Evolutionary conservation across 257 asterid genomes (phyloP), one percentile per base, ranked within the genome.

Genomic region (Solanum medicagineum): DNA sequence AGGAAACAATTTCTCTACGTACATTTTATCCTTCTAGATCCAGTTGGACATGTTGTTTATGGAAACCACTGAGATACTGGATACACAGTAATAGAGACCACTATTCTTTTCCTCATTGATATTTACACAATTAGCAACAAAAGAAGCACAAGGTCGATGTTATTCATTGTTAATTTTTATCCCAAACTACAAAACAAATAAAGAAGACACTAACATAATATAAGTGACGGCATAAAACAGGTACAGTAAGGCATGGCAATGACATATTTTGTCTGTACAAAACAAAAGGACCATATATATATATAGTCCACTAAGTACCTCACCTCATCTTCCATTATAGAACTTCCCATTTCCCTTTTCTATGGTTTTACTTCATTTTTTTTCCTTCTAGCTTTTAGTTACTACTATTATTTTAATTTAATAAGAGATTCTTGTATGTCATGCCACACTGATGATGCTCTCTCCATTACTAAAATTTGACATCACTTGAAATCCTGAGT

Each of bases 391-490:
- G 26, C 49, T 22, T 53, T 24, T 19, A 8, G 32, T 24, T 44
- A 22, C 29, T 59, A 24, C 26, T 57, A 4, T 13, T 69, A 20
- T 40, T 42, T 56, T 24, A 55, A 32, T 71, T 45, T 49, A 53
- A 73, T 47, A 84, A 15, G 11, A 24, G 75, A 36, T 29, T 60
- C 71, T 79, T 63, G 11, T 59, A 47, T 53, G 63, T 85, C 80
- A 85, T 51, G 85, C 85, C 47, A 80, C 87, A 62, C 81, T 62
- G 80, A 85, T n/a, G 40, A 65, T 49, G 65, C 53, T 66, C 40
- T 66, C 85, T 79, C 87, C 87, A 80, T 77, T 85, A 26, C 42
- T 79, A 77, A 79, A 85, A 74, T 36, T 79, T 80, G 84, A 79
- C 55, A 80, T 85, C 81, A 65, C 87, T 55, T 63, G 73, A 68